Base-by-base conservation (phyloP, 345 rosid species). In the Hypericum perforatum region DNA sequence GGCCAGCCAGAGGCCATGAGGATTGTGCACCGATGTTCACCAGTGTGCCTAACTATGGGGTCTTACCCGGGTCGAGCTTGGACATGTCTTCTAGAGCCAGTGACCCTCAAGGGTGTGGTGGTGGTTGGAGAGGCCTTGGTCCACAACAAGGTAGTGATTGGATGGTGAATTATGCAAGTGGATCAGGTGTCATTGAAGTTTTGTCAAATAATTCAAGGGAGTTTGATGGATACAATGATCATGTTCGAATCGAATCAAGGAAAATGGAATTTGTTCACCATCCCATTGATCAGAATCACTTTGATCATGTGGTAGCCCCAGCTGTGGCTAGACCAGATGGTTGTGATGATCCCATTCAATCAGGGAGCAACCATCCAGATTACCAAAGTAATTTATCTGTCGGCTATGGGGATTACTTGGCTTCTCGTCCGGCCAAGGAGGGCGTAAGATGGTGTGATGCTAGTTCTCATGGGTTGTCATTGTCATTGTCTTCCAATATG, bases 141-240 rank as follows among this genome's bases (percentile, higher is more conserved):
- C 65, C 74, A 6, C 71, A 73, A 42, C 62, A 61, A 8, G 59
- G 39, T 16, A 56, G 54, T 60, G 79, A 74, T 51, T 76, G 74
- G 88, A 56, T 53, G 72, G 67, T 57, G 58, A 68, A 65, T 69
- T 67, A 59, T 60, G 65, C 68, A 12, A 66, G 67, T 73, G 79
- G 75, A 37, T 66, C 63, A 8, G 43, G 56, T 57, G 62, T 52
- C 12, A 70, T 68, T 36, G 69, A 68, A 38, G 76, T 69, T 68
- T 12, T 70, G 65, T 70, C 79, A 55, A 76, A 64, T 67, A 67
- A 68, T 67, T 61, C 56, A 44, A 66, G 63, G 58, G 52, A 22
- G 32, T 22, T 22, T 22, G 32, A 22, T 22, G 32, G 32, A 22
- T 22, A 22, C 32, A 22, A 22, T 22, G 32, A 4, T 22, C 32